These are phyloP conservation scores for Sugiyamaella xylanicola DNA, from an alignment of 1,139 yeast species.

Conservation along the genomic window DNA sequence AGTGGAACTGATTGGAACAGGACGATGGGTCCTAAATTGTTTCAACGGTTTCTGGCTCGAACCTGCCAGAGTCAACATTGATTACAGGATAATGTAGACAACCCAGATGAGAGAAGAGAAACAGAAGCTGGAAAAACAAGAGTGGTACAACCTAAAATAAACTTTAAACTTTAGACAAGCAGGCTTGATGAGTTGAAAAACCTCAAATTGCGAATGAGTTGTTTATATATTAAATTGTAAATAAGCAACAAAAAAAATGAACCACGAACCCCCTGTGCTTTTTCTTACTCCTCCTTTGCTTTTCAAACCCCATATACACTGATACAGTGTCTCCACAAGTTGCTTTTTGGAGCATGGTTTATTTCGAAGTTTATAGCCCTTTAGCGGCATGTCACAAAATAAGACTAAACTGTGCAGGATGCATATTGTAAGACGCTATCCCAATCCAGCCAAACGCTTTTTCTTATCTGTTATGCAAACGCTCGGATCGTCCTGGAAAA, in stretches of 20 bases:
- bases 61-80: neutral
- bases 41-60: neutral
- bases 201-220: no score
- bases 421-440: slow-evolving; percentile 1
- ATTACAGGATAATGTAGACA: neutral
- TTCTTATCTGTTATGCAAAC: neutral
- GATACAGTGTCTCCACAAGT: no score
- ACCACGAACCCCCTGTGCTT: no score
- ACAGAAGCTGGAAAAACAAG: neutral
- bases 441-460: neutral
- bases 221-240: no score
- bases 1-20: neutral
- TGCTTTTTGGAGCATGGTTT: no score
- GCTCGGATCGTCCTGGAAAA: neutral
- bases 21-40: neutral
- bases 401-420: neutral
- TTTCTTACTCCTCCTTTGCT: no score
- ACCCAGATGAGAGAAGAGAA: no score
- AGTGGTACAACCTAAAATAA: neutral
- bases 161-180: no score
- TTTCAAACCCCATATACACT: no score
- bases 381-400: neutral
- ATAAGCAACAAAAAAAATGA: no score
- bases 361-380: neutral
- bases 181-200: no score